These are phyloP conservation scores for Lathyrus oleraceus DNA, from an alignment of 306 rosid species.

Conservation along the genomic window DNA sequence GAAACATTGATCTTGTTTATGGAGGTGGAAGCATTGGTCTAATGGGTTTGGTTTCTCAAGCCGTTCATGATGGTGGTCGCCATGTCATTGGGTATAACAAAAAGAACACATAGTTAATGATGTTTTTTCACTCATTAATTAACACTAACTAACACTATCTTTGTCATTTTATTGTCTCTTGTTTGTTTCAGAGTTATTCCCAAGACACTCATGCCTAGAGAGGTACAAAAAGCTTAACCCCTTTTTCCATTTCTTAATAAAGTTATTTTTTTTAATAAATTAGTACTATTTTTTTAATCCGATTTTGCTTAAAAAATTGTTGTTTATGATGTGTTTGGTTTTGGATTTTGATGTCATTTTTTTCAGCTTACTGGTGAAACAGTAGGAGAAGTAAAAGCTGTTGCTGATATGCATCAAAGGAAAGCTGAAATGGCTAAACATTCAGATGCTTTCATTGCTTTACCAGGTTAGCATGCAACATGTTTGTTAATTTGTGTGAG, in stretches of 20 bases:
- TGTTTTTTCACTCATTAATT: conserved; percentile 33
- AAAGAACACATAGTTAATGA: conserved; percentile 32
- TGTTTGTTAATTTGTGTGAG: neutral
- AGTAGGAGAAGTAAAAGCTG: conserved; percentile 96
- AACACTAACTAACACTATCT: conserved; percentile 38
- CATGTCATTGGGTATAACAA: conserved; percentile 89
- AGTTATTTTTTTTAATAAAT: neutral
- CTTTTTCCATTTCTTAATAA: conserved; percentile 38
- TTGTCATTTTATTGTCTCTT: conserved; percentile 76
- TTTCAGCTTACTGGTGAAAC: conserved; percentile 97
- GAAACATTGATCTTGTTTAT: conserved; percentile 95
- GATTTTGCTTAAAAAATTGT: neutral
- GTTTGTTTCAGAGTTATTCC: conserved; percentile 92
- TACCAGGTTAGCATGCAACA: conserved; percentile 70
- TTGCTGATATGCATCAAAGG: conserved; percentile 98
- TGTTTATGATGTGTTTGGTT: neutral
- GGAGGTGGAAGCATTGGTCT: conserved; percentile 99
- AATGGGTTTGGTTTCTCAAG: conserved; percentile 98
- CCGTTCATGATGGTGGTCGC: conserved; percentile 99
- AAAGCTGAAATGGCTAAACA: conserved; percentile 99
- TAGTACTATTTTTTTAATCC: neutral
- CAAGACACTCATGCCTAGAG: conserved; percentile 99
- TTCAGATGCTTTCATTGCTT: conserved; percentile 98
- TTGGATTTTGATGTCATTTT: neutral
- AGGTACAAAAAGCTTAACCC: conserved; percentile 64